Evolutionary conservation across 2,329 filamentous ascomycete species (phyloP), one percentile per base, ranked within the genome.

Genomic region (Calonectria pseudoturangicola): DNA sequence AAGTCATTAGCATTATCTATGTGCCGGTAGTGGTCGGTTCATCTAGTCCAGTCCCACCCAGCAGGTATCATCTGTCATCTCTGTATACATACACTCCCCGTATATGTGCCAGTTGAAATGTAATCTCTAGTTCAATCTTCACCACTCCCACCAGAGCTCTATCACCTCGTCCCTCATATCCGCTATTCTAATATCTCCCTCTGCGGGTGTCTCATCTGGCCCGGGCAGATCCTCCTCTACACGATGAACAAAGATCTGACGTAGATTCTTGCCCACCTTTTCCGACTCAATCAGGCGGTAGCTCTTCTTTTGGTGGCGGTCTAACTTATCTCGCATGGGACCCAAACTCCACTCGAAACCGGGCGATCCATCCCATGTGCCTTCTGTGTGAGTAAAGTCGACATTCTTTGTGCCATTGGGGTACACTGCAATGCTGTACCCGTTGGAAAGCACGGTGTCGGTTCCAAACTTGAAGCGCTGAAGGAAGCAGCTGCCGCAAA

Each of bases 401-500:
- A 88, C 70, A 3, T 79, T 76, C 7, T 84, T 81, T 7, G 87
- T 79, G 47, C 84, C 84, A 0, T 82, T 79, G 3, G 79, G 75
- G 74, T 92, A 92, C 56, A 85, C 82, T 36, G 87, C 85, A 58
- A 92, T 86, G 25, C 89, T 91, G 77, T 88, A 92, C 0, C 91
- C 91, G 79, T 92, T 92, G 33, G 88, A 86, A 13, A 92, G 82
- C n/a, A 92, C 77, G 0, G 84, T 86, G 66, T 89, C 85, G n/a
- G 79, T 72, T 43, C 81, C 84, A 66, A 88, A 86, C 54, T 86
- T 83, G 84, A 87, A 92, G 28, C 91, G 86, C 76, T 90, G 89
- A 62, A 92, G 82, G 73, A 92, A 86, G 71, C 90, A 92, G 60
- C 88, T 87, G 6, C 91, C 90, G 75, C 91, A 92, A n/a, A 90